Conservation (phyloP, 768 basidiomycete genomes). For the Mycena capillaripes region DNA sequence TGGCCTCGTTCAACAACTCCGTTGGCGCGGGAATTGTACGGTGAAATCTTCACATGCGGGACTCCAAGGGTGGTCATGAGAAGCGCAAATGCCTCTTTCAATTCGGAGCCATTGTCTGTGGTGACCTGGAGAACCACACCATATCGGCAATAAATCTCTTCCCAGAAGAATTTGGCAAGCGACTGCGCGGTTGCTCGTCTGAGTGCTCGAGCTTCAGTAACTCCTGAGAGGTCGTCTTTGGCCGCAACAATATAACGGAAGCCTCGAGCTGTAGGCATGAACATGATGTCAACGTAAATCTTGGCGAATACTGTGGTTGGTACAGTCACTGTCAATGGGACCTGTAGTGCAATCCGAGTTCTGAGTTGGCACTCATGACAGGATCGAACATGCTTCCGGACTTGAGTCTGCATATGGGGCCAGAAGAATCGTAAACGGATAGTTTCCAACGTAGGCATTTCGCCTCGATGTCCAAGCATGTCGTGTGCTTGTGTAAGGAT, state of each 20-base stretch:
- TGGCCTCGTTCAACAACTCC: constrained; percentile 17
- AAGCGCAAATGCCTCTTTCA: constrained; percentile 31
- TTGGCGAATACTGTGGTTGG: constrained; percentile 33
- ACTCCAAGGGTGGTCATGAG: not conserved
- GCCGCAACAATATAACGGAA: constrained; percentile 42
- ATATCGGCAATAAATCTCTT: constrained; percentile 48
- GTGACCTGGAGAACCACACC: constrained; percentile 39
- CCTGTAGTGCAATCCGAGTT: constrained; percentile 6
- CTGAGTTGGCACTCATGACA: constrained; percentile 46
- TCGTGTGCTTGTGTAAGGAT: constrained; percentile 39
- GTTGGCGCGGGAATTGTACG: constrained; percentile 13
- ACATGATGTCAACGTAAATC: constrained; percentile 41
- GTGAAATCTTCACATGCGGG: constrained; percentile 11
- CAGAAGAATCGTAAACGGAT: constrained; percentile 42
- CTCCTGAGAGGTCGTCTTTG: constrained; percentile 44
- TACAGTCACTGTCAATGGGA: constrained; percentile 24
- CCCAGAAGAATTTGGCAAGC: constrained; percentile 46
- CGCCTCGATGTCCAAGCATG: constrained; percentile 40
- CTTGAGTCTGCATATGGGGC: constrained; percentile 33
- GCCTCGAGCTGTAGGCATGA: constrained; percentile 40
- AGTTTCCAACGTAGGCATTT: constrained; percentile 9
- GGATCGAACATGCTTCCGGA: constrained; percentile 39
- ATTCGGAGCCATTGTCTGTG: constrained; percentile 46
- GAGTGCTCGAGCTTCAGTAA: constrained; percentile 40
- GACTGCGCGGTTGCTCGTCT: constrained; percentile 11